These are phyloP conservation scores for Raffaelea albimanens DNA, from an alignment of 2,329 filamentous ascomycete species.

Conservation along the genomic window DNA sequence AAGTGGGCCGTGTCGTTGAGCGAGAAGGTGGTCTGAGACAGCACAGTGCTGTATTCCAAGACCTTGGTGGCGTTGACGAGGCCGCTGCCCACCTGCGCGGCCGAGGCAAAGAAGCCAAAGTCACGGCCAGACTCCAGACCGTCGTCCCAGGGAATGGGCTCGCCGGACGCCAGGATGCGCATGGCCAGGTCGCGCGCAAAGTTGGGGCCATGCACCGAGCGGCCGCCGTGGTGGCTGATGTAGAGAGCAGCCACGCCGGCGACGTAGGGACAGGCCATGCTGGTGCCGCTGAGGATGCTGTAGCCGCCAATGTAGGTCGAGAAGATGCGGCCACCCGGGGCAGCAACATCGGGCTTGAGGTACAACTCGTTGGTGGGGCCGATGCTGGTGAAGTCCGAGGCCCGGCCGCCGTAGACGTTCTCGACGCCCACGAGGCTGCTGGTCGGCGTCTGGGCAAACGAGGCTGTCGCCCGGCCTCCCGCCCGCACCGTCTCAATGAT, in stretches of 20 bases:
- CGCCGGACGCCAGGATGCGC: slow-evolving; percentile 25
- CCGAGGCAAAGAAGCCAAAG: slow-evolving; percentile 16
- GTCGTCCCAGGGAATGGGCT: slow-evolving; percentile 18
- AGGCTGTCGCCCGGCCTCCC: slow-evolving; percentile 21
- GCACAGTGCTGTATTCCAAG: slow-evolving; percentile 25
- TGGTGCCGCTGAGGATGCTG: slow-evolving; percentile 35
- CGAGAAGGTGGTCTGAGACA: slow-evolving; percentile 27
- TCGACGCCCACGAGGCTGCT: slow-evolving; percentile 7
- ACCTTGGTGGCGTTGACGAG: slow-evolving; percentile 32
- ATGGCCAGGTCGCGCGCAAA: slow-evolving; percentile 20
- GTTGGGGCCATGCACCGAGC: slow-evolving; percentile 19
- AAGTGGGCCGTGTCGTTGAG: slow-evolving; percentile 36
- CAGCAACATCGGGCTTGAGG: slow-evolving; percentile 32
- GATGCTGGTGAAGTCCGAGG: slow-evolving; percentile 31
- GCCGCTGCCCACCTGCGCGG: slow-evolving; percentile 29
- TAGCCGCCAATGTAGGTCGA: slow-evolving; percentile 30
- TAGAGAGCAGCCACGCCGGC: slow-evolving; percentile 33
- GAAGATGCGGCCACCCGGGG: slow-evolving; percentile 34
- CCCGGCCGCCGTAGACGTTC: slow-evolving; percentile 23
- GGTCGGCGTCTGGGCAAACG: slow-evolving; percentile 9
- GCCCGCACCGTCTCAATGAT: slow-evolving; percentile 21
- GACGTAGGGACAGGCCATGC: slow-evolving; percentile 37
- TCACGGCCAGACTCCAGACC: slow-evolving; percentile 14
- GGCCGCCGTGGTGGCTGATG: slow-evolving; percentile 24
- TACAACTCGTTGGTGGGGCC: slow-evolving; percentile 32